A percentile compares a stretch with the other conserved stretches of the same genome.
Evolutionary conservation across 768 basidiomycete species (phyloP).

Genomic region (Collybia mongolica): DNA sequence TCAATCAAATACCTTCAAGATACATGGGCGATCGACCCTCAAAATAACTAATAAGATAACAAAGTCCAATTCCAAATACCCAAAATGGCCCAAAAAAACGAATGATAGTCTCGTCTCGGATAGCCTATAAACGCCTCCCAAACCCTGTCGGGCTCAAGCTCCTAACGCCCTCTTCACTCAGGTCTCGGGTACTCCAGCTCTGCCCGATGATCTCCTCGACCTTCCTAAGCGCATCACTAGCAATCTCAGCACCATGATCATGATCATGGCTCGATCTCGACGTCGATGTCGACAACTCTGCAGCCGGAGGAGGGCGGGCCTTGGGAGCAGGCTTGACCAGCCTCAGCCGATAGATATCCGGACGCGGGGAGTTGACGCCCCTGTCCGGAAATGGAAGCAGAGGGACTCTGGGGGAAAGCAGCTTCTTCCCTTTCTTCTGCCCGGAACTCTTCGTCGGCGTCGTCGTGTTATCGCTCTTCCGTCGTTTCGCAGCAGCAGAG

Average conservation of each 20-base stretch:
- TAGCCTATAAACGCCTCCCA: conserved; percentile 9
- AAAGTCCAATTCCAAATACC: background rate
- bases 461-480: background rate
- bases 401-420: conserved; percentile 1
- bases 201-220: conserved; percentile 35
- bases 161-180: conserved; percentile 16
- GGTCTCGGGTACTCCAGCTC: conserved; percentile 30
- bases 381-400: conserved; percentile 8
- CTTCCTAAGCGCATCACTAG: conserved; percentile 24
- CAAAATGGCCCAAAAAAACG: background rate
- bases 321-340: conserved; percentile 4
- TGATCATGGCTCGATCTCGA: background rate
- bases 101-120: background rate
- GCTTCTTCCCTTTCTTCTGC: conserved; percentile 1
- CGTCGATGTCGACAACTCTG: background rate
- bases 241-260: conserved; percentile 9
- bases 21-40: too few relatives aligned
- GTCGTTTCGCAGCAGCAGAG: background rate
- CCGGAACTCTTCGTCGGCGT: background rate
- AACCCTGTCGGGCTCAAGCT: conserved; percentile 22
- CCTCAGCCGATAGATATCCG: conserved; percentile 12
- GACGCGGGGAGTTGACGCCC: conserved; percentile 10
- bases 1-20: too few relatives aligned
- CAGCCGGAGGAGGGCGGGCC: background rate
- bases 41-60: too few relatives aligned